These are phyloP conservation scores for Podila clonocystis DNA, from an alignment of 192 early-diverging fungal species.

Conservation along the genomic window DNA sequence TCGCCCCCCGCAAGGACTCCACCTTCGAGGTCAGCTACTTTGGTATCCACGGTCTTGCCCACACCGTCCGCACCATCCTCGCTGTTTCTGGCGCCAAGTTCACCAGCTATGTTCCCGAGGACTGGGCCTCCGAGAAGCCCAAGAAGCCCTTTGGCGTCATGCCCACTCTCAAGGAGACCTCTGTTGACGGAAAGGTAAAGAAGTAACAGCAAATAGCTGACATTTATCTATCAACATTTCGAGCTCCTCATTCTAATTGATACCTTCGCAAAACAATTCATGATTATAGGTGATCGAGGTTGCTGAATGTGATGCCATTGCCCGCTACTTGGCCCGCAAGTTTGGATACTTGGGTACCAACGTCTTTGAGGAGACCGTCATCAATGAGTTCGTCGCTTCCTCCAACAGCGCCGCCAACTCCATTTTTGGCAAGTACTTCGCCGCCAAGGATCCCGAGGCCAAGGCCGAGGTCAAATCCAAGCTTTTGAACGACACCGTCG, in stretches of 20 bases:
- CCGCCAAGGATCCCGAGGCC: slow-evolving; percentile 16
- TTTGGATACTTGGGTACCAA: slow-evolving; percentile 38
- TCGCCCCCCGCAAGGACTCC: slow-evolving; percentile 10
- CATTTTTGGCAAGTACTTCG: background rate
- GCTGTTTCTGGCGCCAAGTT: background rate
- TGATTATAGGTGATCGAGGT: slow-evolving; percentile 29
- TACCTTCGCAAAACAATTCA: background rate
- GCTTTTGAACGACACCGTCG: background rate
- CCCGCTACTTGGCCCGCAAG: slow-evolving; percentile 57
- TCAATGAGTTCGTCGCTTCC: slow-evolving; percentile 39
- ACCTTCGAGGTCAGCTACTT: slow-evolving; percentile 33
- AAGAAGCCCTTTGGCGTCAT: slow-evolving; percentile 58
- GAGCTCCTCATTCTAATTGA: too few relatives aligned
- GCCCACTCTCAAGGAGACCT: slow-evolving; percentile 58
- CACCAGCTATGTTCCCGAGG: slow-evolving; percentile 13
- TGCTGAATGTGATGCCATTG: slow-evolving; percentile 56
- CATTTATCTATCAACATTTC: too few relatives aligned
- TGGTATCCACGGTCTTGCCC: slow-evolving; percentile 8
- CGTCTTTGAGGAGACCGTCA: slow-evolving; percentile 29
- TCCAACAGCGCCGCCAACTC: slow-evolving; percentile 14
- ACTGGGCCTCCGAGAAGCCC: slow-evolving; percentile 56
- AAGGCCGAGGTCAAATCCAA: slow-evolving; percentile 14
- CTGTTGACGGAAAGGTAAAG: slow-evolving; percentile 14
- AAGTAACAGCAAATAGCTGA: too few relatives aligned
- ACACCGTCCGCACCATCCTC: background rate